Base-by-base conservation (phyloP, 495 filamentous ascomycete species). In the Cairneyella variabilis region DNA sequence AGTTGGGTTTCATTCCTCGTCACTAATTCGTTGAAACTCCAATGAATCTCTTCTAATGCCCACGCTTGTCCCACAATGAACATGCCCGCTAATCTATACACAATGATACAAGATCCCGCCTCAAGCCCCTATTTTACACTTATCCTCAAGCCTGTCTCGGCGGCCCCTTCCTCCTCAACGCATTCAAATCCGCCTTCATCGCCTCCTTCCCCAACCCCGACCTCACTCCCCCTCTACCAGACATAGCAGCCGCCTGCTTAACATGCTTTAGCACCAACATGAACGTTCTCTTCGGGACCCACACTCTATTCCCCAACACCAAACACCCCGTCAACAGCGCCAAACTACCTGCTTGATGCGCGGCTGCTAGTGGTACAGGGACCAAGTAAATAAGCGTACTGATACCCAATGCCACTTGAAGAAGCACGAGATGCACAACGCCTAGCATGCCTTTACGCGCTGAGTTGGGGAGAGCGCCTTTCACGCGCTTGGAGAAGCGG, bases 371-470 rank as follows among this genome's bases (percentile, higher is more conserved):
- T 27, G 86, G 86, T 12, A 84, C 86, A 4, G 93, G 93, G 9
- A 97, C 90, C 43, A 97, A 82, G 71, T 97, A 96, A 51, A 96
- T 80, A 47, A 98, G 74, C 5, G 93, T 98, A 52, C 76, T 81
- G 61, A 98, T 93, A 3, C 93, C 93, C 1, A 98, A 80, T 1
- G 79, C 69, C 14, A 89, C 90, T 72, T 98, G 93, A 61, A 92
- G 54, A 48, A 77, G 85, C 1, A 84, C 89, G 4, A 97, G 82
- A 60, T 89, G 90, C 38, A 96, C 78, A 5, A 97, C 75, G 2
- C 92, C 91, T 52, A 80, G 79, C 38, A 92, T 75, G 21, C 87
- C 90, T 71, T 82, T 86, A 57, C 71, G 77, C 6, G 78, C 88
- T 27, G 78, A 66, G 37, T 65, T 73, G 2, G 91, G 89, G 20